Conservation (phyloP, 2,329 filamentous ascomycete genomes). For the Aciculosporium take region DNA sequence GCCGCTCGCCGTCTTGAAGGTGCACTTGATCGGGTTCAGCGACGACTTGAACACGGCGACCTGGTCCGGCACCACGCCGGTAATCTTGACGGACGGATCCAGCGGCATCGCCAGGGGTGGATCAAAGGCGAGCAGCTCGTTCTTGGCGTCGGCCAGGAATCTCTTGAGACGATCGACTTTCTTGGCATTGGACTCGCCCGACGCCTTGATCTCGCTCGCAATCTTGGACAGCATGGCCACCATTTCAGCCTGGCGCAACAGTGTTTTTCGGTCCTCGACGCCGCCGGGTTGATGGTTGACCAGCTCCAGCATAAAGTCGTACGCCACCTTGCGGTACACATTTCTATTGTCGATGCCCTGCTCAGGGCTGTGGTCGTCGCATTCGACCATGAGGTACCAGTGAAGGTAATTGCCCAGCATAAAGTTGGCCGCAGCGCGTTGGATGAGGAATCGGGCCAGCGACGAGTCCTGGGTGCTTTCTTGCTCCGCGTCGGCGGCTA, state of each 20-base stretch:
- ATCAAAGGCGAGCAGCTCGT: constrained; percentile 71
- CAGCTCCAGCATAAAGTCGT: constrained; percentile 86
- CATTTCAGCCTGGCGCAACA: constrained; percentile 80
- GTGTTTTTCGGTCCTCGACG: constrained; percentile 55
- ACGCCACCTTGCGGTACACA: constrained; percentile 85
- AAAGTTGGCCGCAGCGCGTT: constrained; percentile 75
- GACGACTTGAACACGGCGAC: constrained; percentile 93
- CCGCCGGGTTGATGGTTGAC: constrained; percentile 56
- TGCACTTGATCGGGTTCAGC: constrained; percentile 77
- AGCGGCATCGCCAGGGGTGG: constrained; percentile 77
- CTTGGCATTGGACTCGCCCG: constrained; percentile 59
- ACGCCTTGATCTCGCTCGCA: constrained; percentile 73
- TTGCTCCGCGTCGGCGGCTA: constrained; percentile 39
- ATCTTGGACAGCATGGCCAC: constrained; percentile 78
- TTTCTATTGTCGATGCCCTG: constrained; percentile 63
- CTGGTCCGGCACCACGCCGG: constrained; percentile 69
- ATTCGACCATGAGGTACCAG: constrained; percentile 98
- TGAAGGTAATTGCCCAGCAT: constrained; percentile 88
- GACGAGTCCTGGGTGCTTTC: constrained; percentile 63
- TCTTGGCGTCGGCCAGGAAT: constrained; percentile 74
- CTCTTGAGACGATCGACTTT: constrained; percentile 79
- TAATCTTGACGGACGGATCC: constrained; percentile 68
- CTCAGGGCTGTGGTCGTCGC: constrained; percentile 67
- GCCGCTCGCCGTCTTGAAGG: constrained; percentile 69
- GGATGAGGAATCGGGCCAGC: constrained; percentile 76